Evolutionary conservation across 768 basidiomycete genomes (phyloP).

Genomic region (Mycena alexandri): DNA sequence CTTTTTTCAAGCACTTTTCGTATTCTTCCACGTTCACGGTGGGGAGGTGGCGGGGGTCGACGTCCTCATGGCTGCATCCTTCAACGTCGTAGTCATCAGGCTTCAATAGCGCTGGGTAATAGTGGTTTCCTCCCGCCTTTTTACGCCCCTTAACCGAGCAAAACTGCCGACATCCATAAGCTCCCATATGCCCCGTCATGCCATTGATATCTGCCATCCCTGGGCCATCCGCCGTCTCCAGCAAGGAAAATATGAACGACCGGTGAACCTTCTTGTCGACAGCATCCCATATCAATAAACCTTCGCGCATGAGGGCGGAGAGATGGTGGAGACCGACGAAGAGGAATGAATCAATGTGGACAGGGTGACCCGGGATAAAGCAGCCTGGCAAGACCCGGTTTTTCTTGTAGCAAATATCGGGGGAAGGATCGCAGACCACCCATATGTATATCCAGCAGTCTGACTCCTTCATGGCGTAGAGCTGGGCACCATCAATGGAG

Average conservation of each 20-base stretch:
- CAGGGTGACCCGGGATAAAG: neutral
- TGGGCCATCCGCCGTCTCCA: constrained; percentile 11
- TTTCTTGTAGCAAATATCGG: constrained; percentile 7
- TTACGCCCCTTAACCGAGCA: constrained; percentile 47
- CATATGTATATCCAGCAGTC: constrained; percentile 12
- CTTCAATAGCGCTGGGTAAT: too few relatives aligned
- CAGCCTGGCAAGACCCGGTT: neutral
- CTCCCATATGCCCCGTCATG: neutral
- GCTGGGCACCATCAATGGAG: constrained; percentile 1
- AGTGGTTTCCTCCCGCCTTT: constrained; percentile 44
- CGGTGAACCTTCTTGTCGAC: neutral
- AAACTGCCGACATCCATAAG: constrained; percentile 49
- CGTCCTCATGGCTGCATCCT: constrained; percentile 41
- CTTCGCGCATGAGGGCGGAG: constrained; percentile 10
- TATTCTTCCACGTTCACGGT: constrained; percentile 43
- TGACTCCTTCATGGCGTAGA: neutral
- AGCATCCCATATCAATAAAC: constrained; percentile 10
- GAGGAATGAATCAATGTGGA: neutral
- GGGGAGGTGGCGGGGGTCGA: constrained; percentile 44
- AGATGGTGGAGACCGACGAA: constrained; percentile 8
- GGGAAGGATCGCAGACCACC: neutral
- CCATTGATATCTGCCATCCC: constrained; percentile 1
- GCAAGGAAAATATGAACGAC: neutral
- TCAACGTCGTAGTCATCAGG: constrained; percentile 43
- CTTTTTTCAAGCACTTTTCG: constrained; percentile 34